Evolutionary conservation across 1,284 basidiomycete genomes (phyloP), one percentile per base, ranked within the genome.

Genomic region (Trametes hirsuta): DNA sequence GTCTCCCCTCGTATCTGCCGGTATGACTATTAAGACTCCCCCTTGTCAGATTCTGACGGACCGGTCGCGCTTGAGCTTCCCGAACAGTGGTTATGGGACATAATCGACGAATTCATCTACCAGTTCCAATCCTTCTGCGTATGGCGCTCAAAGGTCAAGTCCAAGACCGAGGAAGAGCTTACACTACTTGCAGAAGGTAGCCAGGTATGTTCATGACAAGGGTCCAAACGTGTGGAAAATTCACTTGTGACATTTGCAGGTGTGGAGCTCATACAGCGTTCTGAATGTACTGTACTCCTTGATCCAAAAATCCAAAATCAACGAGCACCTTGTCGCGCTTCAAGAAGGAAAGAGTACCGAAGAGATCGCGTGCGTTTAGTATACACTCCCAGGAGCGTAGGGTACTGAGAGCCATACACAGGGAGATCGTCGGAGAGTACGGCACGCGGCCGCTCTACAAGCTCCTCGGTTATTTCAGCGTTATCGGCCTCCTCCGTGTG

Each of bases 61-160:
- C 97, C 97, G 1, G 95, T 98, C 0, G 77, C 88, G 15, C 87
- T 98, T 55, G 90, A 97, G 68, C 86, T 98, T 14, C 97, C 97
- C 0, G 93, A 96, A 63, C 95, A 98, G 76, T 99, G 97, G 97
- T 79, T 99, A 6, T 98, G 96, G 94, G 97, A 99, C 75, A 98
- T 99, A 77, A 91, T 98, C 70, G 97, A 98, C 79, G 97, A 98
- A 73, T 99, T 99, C 76, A 97, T 98, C 69, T 99, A 98, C 79
- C 97, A 98, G 75, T 99, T 97, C 83, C 94, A 97, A 75, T 92
- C 92, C 22, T 98, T 98, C 79, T 91, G 95, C 68, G 88, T 93
- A 55, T 98, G 94, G 90, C 82, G 95, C 58, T 91, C 91, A 42
- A 93, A 93, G 72, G 85, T 89, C 37, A 90, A 91, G 64, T 84